Evolutionary conservation across 139 green algal genomes (phyloP).

Genomic region (Helicosporidium sp.): DNA sequence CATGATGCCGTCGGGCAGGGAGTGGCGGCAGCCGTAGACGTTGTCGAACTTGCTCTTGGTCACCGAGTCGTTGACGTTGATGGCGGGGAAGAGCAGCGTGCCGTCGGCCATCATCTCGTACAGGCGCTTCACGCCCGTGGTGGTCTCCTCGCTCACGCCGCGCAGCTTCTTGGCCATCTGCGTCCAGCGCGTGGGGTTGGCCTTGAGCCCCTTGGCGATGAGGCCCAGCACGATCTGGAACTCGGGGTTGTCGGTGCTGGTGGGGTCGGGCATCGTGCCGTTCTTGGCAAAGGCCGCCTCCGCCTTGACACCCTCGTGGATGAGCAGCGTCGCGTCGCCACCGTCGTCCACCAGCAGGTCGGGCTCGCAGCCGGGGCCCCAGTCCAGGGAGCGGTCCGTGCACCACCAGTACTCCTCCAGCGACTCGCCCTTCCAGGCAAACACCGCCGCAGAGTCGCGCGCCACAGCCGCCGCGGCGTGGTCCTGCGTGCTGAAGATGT

Average conservation of each 20-base stretch:
- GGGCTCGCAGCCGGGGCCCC: slow-evolving; percentile 56
- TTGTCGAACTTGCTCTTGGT: slow-evolving; percentile 99
- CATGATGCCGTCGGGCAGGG: slow-evolving; percentile 98
- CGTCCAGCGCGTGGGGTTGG: slow-evolving; percentile 40
- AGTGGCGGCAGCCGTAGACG: slow-evolving; percentile 98
- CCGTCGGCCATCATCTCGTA: slow-evolving; percentile 84
- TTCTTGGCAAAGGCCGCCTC: slow-evolving; percentile 79
- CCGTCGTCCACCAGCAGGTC: slow-evolving; percentile 97
- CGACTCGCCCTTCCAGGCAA: slow-evolving; percentile 99
- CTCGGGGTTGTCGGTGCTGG: slow-evolving; percentile 88
- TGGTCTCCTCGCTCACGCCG: slow-evolving; percentile 98
- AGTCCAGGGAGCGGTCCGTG: slow-evolving; percentile 80
- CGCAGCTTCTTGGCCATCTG: slow-evolving; percentile 61
- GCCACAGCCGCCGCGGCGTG: slow-evolving; percentile 92
- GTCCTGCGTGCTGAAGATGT: slow-evolving; percentile 99
- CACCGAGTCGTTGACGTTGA: slow-evolving; percentile 99
- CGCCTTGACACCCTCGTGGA: slow-evolving; percentile 94
- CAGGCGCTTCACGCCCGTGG: slow-evolving; percentile 96
- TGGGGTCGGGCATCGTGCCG: slow-evolving; percentile 75
- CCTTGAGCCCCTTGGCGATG: slow-evolving; percentile 62
- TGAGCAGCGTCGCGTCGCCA: slow-evolving; percentile 94
- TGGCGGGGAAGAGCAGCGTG: slow-evolving; percentile 92
- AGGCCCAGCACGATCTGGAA: slow-evolving; percentile 94
- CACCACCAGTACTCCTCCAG: slow-evolving; percentile 99
- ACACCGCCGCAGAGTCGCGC: slow-evolving; percentile 81